These are phyloP conservation scores for Xylaria acuta DNA, from an alignment of 495 filamentous ascomycete species.

Conservation along the genomic window DNA sequence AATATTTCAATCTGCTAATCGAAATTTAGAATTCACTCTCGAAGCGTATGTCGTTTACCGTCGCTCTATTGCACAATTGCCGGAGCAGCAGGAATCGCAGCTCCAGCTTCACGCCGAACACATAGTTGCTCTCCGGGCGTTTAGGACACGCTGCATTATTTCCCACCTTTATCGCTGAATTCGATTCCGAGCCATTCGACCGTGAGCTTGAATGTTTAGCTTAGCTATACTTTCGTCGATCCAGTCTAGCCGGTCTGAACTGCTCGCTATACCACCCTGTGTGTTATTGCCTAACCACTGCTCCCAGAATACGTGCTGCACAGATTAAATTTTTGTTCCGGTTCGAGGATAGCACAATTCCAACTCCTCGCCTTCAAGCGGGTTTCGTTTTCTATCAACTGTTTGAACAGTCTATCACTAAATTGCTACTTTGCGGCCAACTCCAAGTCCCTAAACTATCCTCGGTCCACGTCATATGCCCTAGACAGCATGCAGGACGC, in stretches of 20 bases:
- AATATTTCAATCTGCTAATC: background rate
- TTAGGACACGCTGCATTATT: background rate
- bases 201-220: background rate
- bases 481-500: slow-evolving; percentile 39
- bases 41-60: background rate
- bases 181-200: background rate
- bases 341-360: background rate
- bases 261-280: background rate
- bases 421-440: slow-evolving; percentile 15
- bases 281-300: background rate
- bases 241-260: background rate
- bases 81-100: background rate
- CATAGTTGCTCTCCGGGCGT: background rate
- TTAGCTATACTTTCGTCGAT: background rate
- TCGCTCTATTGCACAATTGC: background rate
- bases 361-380: background rate
- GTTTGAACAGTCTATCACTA: background rate
- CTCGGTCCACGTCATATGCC: slow-evolving; percentile 7
- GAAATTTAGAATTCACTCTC: background rate
- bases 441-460: background rate
- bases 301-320: background rate
- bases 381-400: background rate
- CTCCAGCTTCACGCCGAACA: background rate
- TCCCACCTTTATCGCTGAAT: background rate
- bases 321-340: background rate